Base-by-base conservation (phyloP, 306 rosid genomes). In the Prosopis cineraria region DNA sequence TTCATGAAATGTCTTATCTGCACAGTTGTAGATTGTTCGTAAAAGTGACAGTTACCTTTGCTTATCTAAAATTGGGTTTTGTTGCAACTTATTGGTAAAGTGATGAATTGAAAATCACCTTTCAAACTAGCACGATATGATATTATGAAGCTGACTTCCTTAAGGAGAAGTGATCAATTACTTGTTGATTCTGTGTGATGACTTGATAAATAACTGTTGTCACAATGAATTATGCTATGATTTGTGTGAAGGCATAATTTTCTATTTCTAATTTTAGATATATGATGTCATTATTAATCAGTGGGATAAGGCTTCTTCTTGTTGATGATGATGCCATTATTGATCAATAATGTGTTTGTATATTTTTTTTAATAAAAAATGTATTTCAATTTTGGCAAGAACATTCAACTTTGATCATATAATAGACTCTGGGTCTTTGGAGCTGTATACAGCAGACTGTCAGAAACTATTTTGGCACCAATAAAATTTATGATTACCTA, bases 1-100 rank as follows among this genome's bases (percentile, higher is more conserved):
- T 72, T 63, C 31, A 27, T 62, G 63, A 64, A 79, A 50, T 66
- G 73, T 55, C 75, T 70, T n/a, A 33, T 68, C 84, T 58, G 31
- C 25, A 34, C 47, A 52, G 48, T 64, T 75, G 30, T 69, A 44
- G 52, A 44, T 37, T 65, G 73, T 69, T 39, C 31, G 50, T 40
- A 50, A 43, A 68, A 50, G 53, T 59, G 47, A 56, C 1, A 24
- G 25, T 10, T 9, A n/a, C 58, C 11, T n/a, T 14, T 77, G 50
- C 19, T 37, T 16, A 37, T 67, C 22, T 11, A 33, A 65, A 10
- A 63, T 16, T 31, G 62, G 6, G 52, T 41, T 55, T 22, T 10
- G 22, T 17, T 37, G 66, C 24, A 11, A 39, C 19, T 17, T 25
- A 48, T 25, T 34, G 17, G 16, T 63, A 39, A 39, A 50, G n/a